A percentile compares a stretch with the other conserved stretches of the same genome.
These are phyloP conservation scores for Keithomyces neogunnii DNA, from an alignment of 2,329 filamentous ascomycete genomes.

Conservation along the genomic window DNA sequence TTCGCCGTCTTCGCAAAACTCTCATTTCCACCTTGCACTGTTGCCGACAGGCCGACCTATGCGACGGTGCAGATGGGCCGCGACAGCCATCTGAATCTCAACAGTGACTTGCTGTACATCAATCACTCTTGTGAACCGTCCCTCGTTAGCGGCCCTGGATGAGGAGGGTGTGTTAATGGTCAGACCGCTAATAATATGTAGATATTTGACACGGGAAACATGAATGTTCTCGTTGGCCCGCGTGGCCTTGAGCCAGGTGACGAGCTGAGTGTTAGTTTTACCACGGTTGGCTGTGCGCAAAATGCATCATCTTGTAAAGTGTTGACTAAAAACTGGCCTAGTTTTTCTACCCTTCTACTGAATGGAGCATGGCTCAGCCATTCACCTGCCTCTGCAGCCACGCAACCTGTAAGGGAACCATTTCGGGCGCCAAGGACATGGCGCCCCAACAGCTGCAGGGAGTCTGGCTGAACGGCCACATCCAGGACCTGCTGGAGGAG, in stretches of 20 bases:
- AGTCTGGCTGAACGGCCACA: conserved; percentile 55
- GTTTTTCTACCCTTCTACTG: conserved; percentile 70
- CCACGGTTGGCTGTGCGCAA: neutral
- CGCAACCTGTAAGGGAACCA: conserved; percentile 49
- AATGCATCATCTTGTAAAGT: no score
- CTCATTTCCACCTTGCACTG: conserved; percentile 52
- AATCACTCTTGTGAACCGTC: conserved; percentile 62
- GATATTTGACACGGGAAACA: conserved; percentile 52
- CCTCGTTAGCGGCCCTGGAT: conserved; percentile 38
- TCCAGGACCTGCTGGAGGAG: conserved; percentile 45
- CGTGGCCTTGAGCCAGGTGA: conserved; percentile 46
- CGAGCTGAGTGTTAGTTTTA: conserved; percentile 43
- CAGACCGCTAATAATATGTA: conserved; percentile 16
- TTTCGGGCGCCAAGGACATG: conserved; percentile 57
- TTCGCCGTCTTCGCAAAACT: conserved; percentile 61
- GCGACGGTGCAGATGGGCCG: conserved; percentile 54
- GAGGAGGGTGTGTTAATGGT: neutral
- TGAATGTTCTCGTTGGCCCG: conserved; percentile 49
- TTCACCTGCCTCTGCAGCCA: conserved; percentile 58
- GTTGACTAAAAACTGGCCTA: conserved; percentile 14
- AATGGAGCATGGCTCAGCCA: conserved; percentile 66
- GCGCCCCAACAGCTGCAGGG: conserved; percentile 41
- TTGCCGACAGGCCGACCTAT: conserved; percentile 49
- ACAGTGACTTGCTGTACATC: conserved; percentile 59
- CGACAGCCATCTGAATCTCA: conserved; percentile 50